These are phyloP conservation scores for Mycena floridula DNA, from an alignment of 768 basidiomycete genomes.

Conservation along the genomic window DNA sequence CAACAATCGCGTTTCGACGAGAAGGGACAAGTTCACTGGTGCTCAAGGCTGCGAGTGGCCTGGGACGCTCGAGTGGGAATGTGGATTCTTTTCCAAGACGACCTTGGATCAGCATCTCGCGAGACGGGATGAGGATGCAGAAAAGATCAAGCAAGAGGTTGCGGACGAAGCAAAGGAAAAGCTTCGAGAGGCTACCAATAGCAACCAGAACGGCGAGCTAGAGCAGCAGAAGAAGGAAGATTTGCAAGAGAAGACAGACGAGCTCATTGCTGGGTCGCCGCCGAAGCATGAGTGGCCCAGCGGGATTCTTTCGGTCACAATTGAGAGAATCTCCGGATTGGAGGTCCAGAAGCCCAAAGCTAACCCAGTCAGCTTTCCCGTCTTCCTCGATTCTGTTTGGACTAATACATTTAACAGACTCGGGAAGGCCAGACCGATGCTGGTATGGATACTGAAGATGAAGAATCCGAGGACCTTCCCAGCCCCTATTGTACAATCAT, in stretches of 20 bases:
- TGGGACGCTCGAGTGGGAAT: constrained; percentile 40
- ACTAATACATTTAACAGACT: constrained; percentile 47
- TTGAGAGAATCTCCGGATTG: constrained; percentile 62
- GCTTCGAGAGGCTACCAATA: constrained; percentile 28
- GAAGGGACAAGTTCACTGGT: constrained; percentile 38
- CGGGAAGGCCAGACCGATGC: constrained; percentile 52
- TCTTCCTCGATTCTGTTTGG: too few relatives aligned
- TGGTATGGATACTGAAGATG: constrained; percentile 44
- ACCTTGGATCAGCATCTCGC: constrained; percentile 31
- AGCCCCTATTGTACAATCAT: constrained; percentile 52
- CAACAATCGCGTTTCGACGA: constrained; percentile 40
- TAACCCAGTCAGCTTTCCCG: too few relatives aligned
- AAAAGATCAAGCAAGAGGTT: constrained; percentile 29
- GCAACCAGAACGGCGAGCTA: constrained; percentile 16
- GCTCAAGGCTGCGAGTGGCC: constrained; percentile 21
- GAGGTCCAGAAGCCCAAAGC: constrained; percentile 49
- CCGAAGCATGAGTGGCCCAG: constrained; percentile 59
- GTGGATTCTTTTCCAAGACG: constrained; percentile 48
- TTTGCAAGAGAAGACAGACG: constrained; percentile 28
- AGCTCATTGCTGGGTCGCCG: constrained; percentile 37
- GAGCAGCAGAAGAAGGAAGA: constrained; percentile 32
- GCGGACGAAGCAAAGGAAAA: constrained; percentile 50
- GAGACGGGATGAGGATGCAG: constrained; percentile 23
- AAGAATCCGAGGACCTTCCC: constrained; percentile 55
- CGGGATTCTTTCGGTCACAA: constrained; percentile 58